Evolutionary conservation across 768 basidiomycete species (phyloP).

Genomic region (Suillus bovinus): DNA sequence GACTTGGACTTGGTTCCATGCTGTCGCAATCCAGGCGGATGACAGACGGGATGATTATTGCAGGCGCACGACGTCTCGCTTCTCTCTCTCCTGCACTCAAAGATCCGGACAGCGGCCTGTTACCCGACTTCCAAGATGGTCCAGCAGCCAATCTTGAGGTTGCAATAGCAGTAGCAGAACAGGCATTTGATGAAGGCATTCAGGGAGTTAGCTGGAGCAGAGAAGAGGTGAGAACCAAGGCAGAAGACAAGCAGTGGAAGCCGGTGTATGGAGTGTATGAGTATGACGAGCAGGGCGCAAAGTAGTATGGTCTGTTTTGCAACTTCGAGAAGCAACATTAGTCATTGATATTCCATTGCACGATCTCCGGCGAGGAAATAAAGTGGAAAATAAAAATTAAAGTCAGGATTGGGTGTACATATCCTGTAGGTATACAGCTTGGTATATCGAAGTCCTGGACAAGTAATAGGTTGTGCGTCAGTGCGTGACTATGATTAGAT

Average conservation of each 20-base stretch:
- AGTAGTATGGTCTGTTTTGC: slow-evolving; percentile 16
- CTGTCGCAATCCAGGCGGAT: slow-evolving; percentile 61
- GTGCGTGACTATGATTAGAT: too few relatives aligned
- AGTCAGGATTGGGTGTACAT: too few relatives aligned
- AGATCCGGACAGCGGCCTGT: slow-evolving; percentile 67
- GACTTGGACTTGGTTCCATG: slow-evolving; percentile 80
- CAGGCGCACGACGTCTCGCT: slow-evolving; percentile 73
- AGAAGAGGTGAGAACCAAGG: slow-evolving; percentile 54
- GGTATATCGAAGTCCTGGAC: too few relatives aligned
- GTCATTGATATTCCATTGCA: background rate
- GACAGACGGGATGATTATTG: slow-evolving; percentile 88
- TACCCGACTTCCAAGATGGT: slow-evolving; percentile 78
- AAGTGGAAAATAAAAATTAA: too few relatives aligned
- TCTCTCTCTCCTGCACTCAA: slow-evolving; percentile 72
- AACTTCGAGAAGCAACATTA: slow-evolving; percentile 6
- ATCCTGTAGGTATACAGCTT: too few relatives aligned
- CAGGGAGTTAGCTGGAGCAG: slow-evolving; percentile 60
- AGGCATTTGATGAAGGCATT: slow-evolving; percentile 72
- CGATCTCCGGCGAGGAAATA: too few relatives aligned
- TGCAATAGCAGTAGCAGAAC: slow-evolving; percentile 78
- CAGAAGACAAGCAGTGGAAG: slow-evolving; percentile 56
- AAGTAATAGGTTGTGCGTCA: too few relatives aligned
- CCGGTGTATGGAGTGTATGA: slow-evolving; percentile 66
- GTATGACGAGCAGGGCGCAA: slow-evolving; percentile 57
- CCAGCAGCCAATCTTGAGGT: slow-evolving; percentile 76